Conservation (phyloP, 1,284 basidiomycete genomes). For the Microbotryum silenes-acaulis region DNA sequence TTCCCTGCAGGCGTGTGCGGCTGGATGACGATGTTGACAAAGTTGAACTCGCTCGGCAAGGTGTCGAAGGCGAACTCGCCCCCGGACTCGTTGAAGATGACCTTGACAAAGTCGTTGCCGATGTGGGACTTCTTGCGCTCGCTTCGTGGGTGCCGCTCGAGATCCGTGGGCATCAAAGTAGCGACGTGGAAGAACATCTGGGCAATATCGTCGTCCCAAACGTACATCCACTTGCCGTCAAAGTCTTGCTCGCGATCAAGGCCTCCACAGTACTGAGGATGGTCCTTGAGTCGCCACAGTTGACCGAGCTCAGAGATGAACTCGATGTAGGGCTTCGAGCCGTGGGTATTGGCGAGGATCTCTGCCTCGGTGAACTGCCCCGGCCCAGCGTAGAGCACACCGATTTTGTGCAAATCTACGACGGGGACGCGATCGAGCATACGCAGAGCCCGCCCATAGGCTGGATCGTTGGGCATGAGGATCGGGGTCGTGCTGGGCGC, state of each 20-base stretch:
- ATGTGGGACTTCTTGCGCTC: conserved; percentile 85
- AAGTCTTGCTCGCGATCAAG: conserved; percentile 80
- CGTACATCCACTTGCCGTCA: conserved; percentile 78
- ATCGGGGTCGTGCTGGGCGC: conserved; percentile 38
- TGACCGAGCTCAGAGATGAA: conserved; percentile 85
- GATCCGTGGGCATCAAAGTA: conserved; percentile 87
- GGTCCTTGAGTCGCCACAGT: conserved; percentile 69
- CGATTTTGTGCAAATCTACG: conserved; percentile 96
- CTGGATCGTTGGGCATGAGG: conserved; percentile 46
- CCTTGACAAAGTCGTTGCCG: conserved; percentile 89
- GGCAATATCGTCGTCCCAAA: conserved; percentile 97
- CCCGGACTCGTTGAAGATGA: conserved; percentile 96
- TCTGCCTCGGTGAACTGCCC: conserved; percentile 78
- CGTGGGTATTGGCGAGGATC: conserved; percentile 82
- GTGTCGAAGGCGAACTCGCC: conserved; percentile 78
- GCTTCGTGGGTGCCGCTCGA: conserved; percentile 55
- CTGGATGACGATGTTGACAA: conserved; percentile 94
- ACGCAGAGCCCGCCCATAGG: conserved; percentile 57
- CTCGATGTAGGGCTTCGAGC: conserved; percentile 87
- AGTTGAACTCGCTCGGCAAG: conserved; percentile 86
- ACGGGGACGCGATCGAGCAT: conserved; percentile 81
- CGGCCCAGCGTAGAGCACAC: conserved; percentile 90
- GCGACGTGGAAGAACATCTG: conserved; percentile 94
- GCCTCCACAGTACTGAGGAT: conserved; percentile 88
- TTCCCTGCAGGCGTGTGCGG: conserved; percentile 62